Base-by-base conservation (phyloP, 148 eudicot species). In the Silene conica region DNA sequence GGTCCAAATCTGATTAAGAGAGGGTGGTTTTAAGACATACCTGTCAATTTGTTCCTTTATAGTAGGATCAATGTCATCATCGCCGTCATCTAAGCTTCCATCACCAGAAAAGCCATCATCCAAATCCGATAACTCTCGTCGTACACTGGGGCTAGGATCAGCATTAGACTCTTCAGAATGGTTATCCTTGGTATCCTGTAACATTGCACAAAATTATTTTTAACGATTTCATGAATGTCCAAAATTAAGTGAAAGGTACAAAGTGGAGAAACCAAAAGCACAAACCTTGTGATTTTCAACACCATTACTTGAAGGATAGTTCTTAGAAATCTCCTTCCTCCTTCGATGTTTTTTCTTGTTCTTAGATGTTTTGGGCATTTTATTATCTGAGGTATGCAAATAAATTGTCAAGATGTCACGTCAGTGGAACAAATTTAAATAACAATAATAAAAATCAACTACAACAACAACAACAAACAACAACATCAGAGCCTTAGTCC, bases 31-130 rank as follows among this genome's bases (percentile, higher is more conserved):
- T 57, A 22, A 61, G 78, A 82, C 83, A 54, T 74, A 91, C 98
- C 98, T 89, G 75, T 93, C 98, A 73, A 89, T 86, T 78, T 90
- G 48, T 73, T 89, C 96, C 81, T 87, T 83, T 72, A 89, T 78
- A 48, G 79, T 92, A 46, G 89, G 94, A 85, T 93, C 98, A 73
- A 93, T 84, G 72, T 85, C 96, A 58, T 89, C 97, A 73, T 89
- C 97, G 65, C 80, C 82, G 69, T 84, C 89, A 69, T 88, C 92
- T 38, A 87, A 81, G 60, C 78, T 85, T 38, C 82, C 87, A 34
- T 87, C 85, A 67, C 80, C 86, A 54, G 82, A 77, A 74, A 84
- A 77, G 73, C 75, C 71, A 64, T 74, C 85, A 73, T 80, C 87
- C 61, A 67, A 20, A 73, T 87, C 84, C 64, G 82, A 83, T 68